Base-by-base conservation (phyloP, 139 green algal species). In the Mesotaenium endlicherianum region DNA sequence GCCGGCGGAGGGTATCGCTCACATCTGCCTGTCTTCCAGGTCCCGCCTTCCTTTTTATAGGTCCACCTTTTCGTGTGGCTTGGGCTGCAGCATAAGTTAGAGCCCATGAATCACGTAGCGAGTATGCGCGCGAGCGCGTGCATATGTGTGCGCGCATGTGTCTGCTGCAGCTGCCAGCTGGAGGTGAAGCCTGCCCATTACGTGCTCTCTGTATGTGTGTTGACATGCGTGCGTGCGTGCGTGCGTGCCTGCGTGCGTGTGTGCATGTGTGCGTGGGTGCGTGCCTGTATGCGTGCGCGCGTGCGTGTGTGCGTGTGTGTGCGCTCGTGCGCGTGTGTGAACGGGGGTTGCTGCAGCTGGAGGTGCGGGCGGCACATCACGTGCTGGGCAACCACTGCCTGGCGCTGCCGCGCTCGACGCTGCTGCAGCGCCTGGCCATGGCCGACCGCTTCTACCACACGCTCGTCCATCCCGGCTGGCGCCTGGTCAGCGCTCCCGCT, bases 351-450 rank as follows among this genome's bases (percentile, higher is more conserved):
- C 44, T 1, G 14, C 80, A 86, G 67, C 57, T 70, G 16, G 20
- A 86, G 11, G 70, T 86, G 0, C 57, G 88, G 40, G 84, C 87
- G 2, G 77, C 89, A 0, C 36, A 87, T 11, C 91, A 95, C 78
- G 83, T 92, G 3, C 41, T 95, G 0, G 92, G 91, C 67, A 95
- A 95, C 75, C 93, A 95, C 80, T 94, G 91, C 72, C 81, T 95
- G 30, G 58, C 49, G 0, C 57, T 92, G 6, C 77, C 78, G 0
- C 78, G 92, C 0, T 3, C 41, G 0, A 34, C 11, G 20, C 26
- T 94, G 26, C 76, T 93, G 53, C 0, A 75, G 58, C 70, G 70
- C 45, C 81, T 93, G 38, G 34, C 47, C 26, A 86, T 93, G n/a
- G 82, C 86, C 16, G 69, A 6, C 2, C 30, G 17, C 8, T 94